These are phyloP conservation scores for Mrakia gelida DNA, from an alignment of 768 basidiomycete species.

Conservation along the genomic window DNA sequence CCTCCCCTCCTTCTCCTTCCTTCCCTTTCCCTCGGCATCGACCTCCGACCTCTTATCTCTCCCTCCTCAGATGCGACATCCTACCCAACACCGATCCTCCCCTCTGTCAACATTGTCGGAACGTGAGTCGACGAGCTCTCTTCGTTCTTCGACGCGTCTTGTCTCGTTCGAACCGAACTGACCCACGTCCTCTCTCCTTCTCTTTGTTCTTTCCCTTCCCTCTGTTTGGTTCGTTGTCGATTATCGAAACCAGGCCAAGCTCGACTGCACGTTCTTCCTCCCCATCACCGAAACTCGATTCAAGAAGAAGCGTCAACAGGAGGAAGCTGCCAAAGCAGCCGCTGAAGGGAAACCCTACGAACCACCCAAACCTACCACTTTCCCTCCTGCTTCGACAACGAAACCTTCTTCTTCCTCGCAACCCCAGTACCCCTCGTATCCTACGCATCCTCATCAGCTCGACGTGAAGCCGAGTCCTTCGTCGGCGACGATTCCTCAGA, in stretches of 20 bases:
- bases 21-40: neutral
- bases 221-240: too few relatives aligned
- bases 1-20: neutral
- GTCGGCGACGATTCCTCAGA: neutral
- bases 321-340: constrained; percentile 50
- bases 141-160: constrained; percentile 42
- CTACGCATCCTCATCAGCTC: neutral
- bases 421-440: neutral
- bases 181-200: neutral
- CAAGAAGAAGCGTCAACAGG: constrained; percentile 88
- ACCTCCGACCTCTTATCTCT: neutral
- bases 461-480: neutral
- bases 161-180: too few relatives aligned
- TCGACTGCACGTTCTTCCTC: constrained; percentile 54
- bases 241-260: neutral
- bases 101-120: constrained; percentile 67
- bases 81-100: constrained; percentile 59
- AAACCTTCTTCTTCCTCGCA: neutral
- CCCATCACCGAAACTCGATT: constrained; percentile 98
- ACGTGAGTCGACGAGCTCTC: constrained; percentile 82
- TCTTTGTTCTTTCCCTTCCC: neutral
- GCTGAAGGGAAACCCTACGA: constrained; percentile 36
- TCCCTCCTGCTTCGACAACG: neutral
- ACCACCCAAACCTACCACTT: neutral
- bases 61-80: constrained; percentile 62